Base-by-base conservation (phyloP, 495 filamentous ascomycete species). In the Aspergillus steynii region DNA sequence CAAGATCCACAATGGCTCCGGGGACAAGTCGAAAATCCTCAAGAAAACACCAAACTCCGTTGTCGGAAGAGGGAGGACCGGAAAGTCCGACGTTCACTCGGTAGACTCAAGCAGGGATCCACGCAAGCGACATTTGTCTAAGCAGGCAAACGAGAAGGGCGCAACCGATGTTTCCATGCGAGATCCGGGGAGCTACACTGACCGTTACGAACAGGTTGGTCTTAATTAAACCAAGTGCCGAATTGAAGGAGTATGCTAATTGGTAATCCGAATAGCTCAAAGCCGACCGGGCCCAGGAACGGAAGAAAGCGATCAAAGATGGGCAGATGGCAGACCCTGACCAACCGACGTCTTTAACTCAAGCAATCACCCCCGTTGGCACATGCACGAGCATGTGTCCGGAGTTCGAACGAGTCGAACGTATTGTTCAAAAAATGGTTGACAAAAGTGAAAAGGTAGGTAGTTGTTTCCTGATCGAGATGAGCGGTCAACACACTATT, bases 341-440 rank as follows among this genome's bases (percentile, higher is more conserved):
- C 50, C 90, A 91, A 69, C 89, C 86, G 10, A 90, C 89, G 53
- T 86, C 82, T 42, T 82, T 98, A 34, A 85, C 88, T 47, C 85
- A 97, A 60, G 93, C 95, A 4, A 90, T 97, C 49, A 89, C 88
- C 3, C 93, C 92, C 25, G 87, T 91, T 57, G 95, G 94, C 9
- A 94, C 89, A 56, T 98, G 93, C 68, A 85, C 90, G 63, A 87
- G 91, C 61, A 97, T 96, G 93, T 99, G 96, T 72, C 91, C 96
- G 0, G 88, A 94, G 63, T 97, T 86, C 68, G 96, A 99, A 75
- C 80, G 88, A 45, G 82, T 93, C 14, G 85, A 89, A 34, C 85
- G 93, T 25, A 93, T 96, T 53, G 85, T 89, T 61, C 81, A 87
- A 63, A 82, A 83, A 59, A 84, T 82, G 77, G 81, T 87, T 37